Base-by-base conservation (phyloP, 2,329 filamentous ascomycete genomes). In the Trichoderma brevicompactum region DNA sequence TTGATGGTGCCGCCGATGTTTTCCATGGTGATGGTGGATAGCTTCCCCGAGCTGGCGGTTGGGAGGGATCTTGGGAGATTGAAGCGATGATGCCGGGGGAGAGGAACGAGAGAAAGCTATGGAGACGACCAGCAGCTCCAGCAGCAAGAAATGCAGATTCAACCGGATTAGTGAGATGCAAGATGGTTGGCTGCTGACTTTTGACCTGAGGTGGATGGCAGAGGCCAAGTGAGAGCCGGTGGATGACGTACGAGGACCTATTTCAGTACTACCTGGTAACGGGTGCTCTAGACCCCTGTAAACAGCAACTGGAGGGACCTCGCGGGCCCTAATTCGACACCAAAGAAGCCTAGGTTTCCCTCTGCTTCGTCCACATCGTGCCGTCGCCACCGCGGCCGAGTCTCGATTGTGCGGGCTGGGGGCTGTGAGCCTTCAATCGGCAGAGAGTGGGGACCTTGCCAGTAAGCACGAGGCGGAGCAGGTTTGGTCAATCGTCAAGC, bases 1-100 rank as follows among this genome's bases (percentile, higher is more conserved):
- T 82, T 83, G 66, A 87, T 78, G 69, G 80, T 74, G 49, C 77
- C 76, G 49, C 77, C 76, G 71, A 87, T 83, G 55, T 82, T 81
- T 68, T 86, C 83, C 84, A 85, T 85, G 55, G n/a, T 53, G 61
- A 59, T 55, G 61, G 55, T 17, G 36, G 36, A 41, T 19, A 34
- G 40, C 40, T 52, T 62, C 58, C 17, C 9, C 36, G 40, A 46
- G 53, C 28, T 54, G 48, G 36, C 15, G n/a, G 17, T 4, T 17
- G 60, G 28, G 48, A 43, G n/a, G 32, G 32, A 41, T 43, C 46
- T 23, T 5, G 34, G 15, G 13, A 32, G 38, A 28, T 6, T n/a
- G 61, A 28, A 17, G 40, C 15, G 43, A 15, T 36, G 53, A 48
- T 32, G 41, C 48, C 50, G 32, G 50, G 10, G 40, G 41, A 43